Conservation (phyloP, 2,329 filamentous ascomycete species). For the Aureobasidium namibiae region DNA sequence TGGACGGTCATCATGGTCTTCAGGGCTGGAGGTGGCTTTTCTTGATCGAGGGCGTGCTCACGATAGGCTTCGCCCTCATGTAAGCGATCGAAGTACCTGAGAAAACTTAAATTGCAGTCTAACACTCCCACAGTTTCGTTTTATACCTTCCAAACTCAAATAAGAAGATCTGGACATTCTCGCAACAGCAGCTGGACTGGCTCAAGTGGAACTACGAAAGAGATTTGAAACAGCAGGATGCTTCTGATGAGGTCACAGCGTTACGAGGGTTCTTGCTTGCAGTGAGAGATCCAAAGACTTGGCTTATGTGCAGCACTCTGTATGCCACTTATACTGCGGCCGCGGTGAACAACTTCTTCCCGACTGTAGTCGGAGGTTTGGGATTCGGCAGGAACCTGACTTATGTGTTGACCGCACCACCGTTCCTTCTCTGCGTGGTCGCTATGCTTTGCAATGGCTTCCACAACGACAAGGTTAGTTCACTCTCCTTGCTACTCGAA, state of each 20-base stretch:
- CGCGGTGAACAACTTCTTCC: constrained; percentile 29
- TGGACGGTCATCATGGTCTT: background rate
- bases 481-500: no score
- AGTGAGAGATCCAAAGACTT: constrained; percentile 26
- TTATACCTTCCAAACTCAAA: constrained; percentile 16
- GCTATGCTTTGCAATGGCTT: constrained; percentile 29
- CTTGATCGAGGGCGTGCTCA: constrained; percentile 31
- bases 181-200: background rate
- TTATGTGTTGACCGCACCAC: constrained; percentile 28
- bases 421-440: constrained; percentile 29
- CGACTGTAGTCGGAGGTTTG: constrained; percentile 25
- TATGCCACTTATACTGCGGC: constrained; percentile 30
- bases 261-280: constrained; percentile 26
- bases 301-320: constrained; percentile 28
- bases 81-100: constrained; percentile 13
- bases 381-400: constrained; percentile 26
- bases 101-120: constrained; percentile 20
- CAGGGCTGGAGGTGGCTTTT: constrained; percentile 17
- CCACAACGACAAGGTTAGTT: constrained; percentile 27
- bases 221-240: constrained; percentile 19
- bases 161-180: constrained; percentile 24
- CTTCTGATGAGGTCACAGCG: constrained; percentile 22
- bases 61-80: constrained; percentile 25
- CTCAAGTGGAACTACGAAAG: constrained; percentile 3
- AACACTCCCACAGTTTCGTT: background rate